Conservation (phyloP, 2,329 filamentous ascomycete species). For the Endothia cerciana region DNA sequence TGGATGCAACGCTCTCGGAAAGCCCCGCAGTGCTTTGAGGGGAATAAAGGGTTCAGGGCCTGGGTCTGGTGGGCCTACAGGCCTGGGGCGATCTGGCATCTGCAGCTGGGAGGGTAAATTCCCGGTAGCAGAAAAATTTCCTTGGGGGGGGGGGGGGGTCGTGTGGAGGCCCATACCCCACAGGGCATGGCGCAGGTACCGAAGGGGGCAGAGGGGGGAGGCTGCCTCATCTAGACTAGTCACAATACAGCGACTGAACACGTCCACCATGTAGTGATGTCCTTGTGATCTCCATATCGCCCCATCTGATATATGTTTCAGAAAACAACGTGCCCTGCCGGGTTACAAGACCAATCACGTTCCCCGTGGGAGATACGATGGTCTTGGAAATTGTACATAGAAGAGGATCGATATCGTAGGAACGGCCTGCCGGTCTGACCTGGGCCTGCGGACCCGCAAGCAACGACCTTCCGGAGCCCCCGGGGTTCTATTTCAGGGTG, state of each 20-base stretch:
- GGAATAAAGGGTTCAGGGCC: slow-evolving; percentile 11
- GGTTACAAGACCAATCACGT: not conserved
- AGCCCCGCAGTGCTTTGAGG: slow-evolving; percentile 26
- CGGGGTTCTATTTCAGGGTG: slow-evolving; percentile 22
- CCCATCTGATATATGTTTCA: slow-evolving; percentile 9
- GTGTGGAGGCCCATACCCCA: not conserved
- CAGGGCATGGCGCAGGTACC: slow-evolving; percentile 11
- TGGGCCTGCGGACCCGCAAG: not conserved
- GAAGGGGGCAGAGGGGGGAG: slow-evolving; percentile 9
- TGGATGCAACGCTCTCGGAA: slow-evolving; percentile 26
- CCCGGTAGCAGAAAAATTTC: slow-evolving; percentile 20
- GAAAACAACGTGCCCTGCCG: not conserved
- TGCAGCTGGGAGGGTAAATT: slow-evolving; percentile 22
- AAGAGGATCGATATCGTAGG: not conserved
- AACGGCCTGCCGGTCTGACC: not conserved
- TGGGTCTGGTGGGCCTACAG: not conserved
- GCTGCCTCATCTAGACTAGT: slow-evolving; percentile 7
- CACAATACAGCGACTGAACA: not conserved
- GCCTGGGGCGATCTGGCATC: slow-evolving; percentile 24
- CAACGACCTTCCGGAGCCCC: slow-evolving; percentile 7
- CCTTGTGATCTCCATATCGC: slow-evolving; percentile 19
- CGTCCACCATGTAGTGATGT: not conserved
- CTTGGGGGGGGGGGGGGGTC: not conserved
- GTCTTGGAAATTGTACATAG: not conserved
- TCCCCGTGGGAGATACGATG: not conserved